Evolutionary conservation across 192 early-diverging fungal genomes (phyloP).

Genomic region (Dissophora globulifera): DNA sequence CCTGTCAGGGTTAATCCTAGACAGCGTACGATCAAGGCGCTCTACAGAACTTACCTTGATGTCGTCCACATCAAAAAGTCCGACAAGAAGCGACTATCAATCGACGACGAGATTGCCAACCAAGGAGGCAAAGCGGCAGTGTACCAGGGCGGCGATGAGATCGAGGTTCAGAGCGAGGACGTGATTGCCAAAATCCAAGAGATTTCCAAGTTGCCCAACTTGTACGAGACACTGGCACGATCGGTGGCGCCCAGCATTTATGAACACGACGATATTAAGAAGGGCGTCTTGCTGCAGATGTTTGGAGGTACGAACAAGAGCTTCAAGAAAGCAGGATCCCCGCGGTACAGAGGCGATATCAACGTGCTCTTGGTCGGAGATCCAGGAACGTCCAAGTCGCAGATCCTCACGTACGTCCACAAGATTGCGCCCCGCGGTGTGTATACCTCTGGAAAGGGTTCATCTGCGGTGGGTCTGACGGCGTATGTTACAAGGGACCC

Average conservation of each 20-base stretch:
- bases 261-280: constrained; percentile 98
- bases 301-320: constrained; percentile 96
- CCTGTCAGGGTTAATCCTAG: constrained; percentile 93
- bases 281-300: constrained; percentile 92
- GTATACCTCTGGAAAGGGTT: constrained; percentile 98
- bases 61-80: constrained; percentile 91
- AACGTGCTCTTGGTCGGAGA: constrained; percentile 96
- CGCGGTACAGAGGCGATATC: constrained; percentile 86
- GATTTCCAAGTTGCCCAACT: constrained; percentile 70
- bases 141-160: constrained; percentile 51
- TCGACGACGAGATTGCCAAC: constrained; percentile 45
- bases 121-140: constrained; percentile 29
- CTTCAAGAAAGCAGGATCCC: constrained; percentile 72
- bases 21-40: constrained; percentile 84
- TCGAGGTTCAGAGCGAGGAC: constrained; percentile 51
- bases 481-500: constrained; percentile 96
- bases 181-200: constrained; percentile 59
- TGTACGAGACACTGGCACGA: constrained; percentile 85
- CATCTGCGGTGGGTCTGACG: constrained; percentile 95
- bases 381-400: constrained; percentile 96
- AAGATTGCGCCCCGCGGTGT: constrained; percentile 94
- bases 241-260: constrained; percentile 96
- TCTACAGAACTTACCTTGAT: constrained; percentile 97
- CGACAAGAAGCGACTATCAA: constrained; percentile 76
- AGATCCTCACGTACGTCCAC: constrained; percentile 92